phyloP scores from a whole-genome alignment of 441 rosid genomes.

The Bruguiera hainesii region DNA sequence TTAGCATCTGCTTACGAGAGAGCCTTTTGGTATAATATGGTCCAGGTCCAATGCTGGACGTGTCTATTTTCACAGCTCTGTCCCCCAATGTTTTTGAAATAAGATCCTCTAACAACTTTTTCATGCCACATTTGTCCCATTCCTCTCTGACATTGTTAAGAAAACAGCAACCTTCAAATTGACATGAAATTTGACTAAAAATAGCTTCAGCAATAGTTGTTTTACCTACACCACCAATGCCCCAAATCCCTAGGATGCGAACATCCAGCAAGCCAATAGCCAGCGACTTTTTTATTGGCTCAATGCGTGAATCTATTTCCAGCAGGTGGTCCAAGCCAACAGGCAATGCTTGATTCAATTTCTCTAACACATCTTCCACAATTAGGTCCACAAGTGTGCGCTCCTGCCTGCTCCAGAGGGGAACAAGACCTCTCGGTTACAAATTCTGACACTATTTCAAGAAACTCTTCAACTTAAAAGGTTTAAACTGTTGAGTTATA shows the following conservation, averaged over 20 bases:
- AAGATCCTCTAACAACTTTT: constrained; percentile 5
- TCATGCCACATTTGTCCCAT: constrained; percentile 6
- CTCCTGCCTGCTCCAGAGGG: no score
- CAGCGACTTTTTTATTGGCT: not conserved
- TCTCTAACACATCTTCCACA: not conserved
- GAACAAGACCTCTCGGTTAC: no score
- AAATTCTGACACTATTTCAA: no score
- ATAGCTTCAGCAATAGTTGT: not conserved
- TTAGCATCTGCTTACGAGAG: not conserved
- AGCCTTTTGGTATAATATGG: constrained; percentile 7
- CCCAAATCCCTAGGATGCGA: not conserved
- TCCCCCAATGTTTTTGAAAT: constrained; percentile 15
- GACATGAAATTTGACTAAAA: constrained; percentile 11
- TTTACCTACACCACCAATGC: not conserved
- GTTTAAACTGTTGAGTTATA: no score
- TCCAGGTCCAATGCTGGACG: not conserved
- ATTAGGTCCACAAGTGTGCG: not conserved
- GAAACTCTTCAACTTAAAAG: no score
- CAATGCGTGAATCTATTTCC: not conserved
- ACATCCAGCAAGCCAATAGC: not conserved
- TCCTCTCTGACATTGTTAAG: constrained; percentile 17
- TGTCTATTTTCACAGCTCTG: constrained; percentile 7
- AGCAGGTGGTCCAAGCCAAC: not conserved
- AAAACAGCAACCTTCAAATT: constrained; percentile 18
- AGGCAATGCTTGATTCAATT: not conserved